Evolutionary conservation across 108 stramenopile species (phyloP), one percentile per base, ranked within the genome.

Genomic region (Stephanodiscus triporus): DNA sequence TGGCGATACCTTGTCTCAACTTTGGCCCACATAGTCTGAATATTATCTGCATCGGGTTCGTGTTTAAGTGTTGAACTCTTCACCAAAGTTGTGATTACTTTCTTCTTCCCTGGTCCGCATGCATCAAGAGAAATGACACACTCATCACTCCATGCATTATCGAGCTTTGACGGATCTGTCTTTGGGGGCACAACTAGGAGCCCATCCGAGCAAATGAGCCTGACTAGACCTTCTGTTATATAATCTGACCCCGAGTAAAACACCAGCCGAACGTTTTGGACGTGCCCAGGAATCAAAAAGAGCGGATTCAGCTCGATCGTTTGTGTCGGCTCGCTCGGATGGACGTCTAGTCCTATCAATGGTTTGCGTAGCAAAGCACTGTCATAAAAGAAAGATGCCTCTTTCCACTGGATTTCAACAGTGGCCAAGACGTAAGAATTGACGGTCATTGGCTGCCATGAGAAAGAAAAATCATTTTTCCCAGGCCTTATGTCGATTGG

Each of bases 271-370:
- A 94, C 75, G 56, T 87, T 78, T 76, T 94, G 93, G 17, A 86
- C 83, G 49, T 91, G 88, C 5, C 93, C 93, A 11, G 93, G 90
- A 22, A 94, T 80, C 29, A 94, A 68, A 51, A 82, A 85, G 8
- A 76, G 64, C 27, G 93, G 93, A 58, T 90, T 82, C 17, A 91
- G 42, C 34, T 81, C 72, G 20, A 91, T 72, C 14, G 86, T 83
- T 47, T 94, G 93, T 27, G 91, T 88, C 22, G 90, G 87, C 57
- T 88, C 83, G 74, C 84, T 86, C 7, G 93, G 89, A 49, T 89
- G 58, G 26, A 94, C 88, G 58, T 94, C 91, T 2, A 94, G 76
- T 47, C 87, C 84, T 9, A 86, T 65, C 37, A 90, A 67, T 6
- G 85, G 85, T 34, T 79, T 83, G 16, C 81, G 73, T 30, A 88